A percentile compares a stretch with the other conserved stretches of the same genome.
These are phyloP conservation scores for Solanum verrucosum DNA, from an alignment of 257 asterid species.

Conservation along the genomic window DNA sequence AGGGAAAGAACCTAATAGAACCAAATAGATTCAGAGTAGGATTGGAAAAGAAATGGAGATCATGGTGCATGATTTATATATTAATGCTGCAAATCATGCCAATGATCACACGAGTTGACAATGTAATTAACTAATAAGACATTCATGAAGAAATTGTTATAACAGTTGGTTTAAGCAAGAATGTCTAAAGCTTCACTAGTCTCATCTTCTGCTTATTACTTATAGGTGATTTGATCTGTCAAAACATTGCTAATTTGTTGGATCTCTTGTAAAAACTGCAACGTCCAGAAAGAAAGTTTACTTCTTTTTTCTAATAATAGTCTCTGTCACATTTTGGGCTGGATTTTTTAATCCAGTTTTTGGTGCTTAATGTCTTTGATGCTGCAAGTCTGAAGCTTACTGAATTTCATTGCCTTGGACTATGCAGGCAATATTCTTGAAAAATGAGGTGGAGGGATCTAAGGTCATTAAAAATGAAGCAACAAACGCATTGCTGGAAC, in stretches of 20 bases:
- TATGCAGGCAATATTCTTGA: constrained; percentile 66
- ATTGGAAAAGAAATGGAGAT: not conserved
- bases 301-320: not conserved
- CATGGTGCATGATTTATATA: not conserved
- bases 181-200: not conserved
- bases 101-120: not conserved
- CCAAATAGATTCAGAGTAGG: not conserved
- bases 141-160: not conserved
- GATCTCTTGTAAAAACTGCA: not conserved
- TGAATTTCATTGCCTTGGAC: not conserved
- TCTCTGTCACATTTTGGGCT: not conserved
- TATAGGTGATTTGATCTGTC: not conserved
- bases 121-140: not conserved
- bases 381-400: not conserved
- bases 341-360: not conserved
- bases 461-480: constrained; percentile 57
- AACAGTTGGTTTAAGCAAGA: not conserved
- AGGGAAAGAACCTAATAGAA: not conserved
- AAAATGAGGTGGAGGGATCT: constrained; percentile 31
- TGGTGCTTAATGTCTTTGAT: not conserved
- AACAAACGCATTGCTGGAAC: constrained; percentile 57
- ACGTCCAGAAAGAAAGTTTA: not conserved
- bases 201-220: not conserved
- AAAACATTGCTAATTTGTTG: not conserved
- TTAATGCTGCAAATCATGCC: not conserved